Percentiles rank a stretch among this genome's conserved stretches.
These are phyloP conservation scores for Rhodosporidiobolus odoratus DNA, from an alignment of 768 basidiomycete species.

Conservation along the genomic window DNA sequence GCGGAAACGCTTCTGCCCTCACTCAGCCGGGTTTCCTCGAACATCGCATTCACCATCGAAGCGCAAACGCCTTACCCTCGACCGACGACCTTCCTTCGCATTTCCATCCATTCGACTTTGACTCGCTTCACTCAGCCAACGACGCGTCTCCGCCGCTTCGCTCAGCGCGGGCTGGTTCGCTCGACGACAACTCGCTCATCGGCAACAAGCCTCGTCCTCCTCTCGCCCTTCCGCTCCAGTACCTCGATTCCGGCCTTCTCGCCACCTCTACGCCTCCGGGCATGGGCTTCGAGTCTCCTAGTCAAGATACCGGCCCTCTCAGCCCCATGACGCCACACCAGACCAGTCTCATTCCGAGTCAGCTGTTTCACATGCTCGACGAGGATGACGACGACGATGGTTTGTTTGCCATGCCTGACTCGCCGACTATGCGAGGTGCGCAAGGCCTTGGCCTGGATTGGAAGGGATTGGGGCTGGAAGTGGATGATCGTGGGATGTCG, in stretches of 20 bases:
- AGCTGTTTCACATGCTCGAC: conserved; percentile 43
- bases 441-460: conserved; percentile 19
- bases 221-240: conserved; percentile 37
- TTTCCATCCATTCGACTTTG: conserved; percentile 37
- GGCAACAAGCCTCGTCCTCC: conserved; percentile 2
- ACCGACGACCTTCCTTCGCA: conserved; percentile 21
- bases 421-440: conserved; percentile 29
- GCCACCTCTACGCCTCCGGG: background rate
- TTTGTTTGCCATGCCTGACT: conserved; percentile 32
- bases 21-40: conserved; percentile 35
- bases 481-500: conserved; percentile 3
- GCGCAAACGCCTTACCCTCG: conserved; percentile 12
- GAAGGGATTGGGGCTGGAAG: conserved; percentile 28
- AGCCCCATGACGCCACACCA: conserved; percentile 44
- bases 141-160: background rate
- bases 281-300: conserved; percentile 11
- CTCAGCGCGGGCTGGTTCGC: background rate
- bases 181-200: conserved; percentile 13
- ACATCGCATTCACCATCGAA: conserved; percentile 36
- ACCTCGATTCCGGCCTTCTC: conserved; percentile 37
- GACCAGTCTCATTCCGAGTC: conserved; percentile 41
- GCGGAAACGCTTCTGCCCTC: background rate
- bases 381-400: conserved; percentile 42
- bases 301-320: conserved; percentile 32
- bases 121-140: conserved; percentile 13